Conservation (phyloP, 2,329 filamentous ascomycete species). For the Phialocephala sp. region DNA sequence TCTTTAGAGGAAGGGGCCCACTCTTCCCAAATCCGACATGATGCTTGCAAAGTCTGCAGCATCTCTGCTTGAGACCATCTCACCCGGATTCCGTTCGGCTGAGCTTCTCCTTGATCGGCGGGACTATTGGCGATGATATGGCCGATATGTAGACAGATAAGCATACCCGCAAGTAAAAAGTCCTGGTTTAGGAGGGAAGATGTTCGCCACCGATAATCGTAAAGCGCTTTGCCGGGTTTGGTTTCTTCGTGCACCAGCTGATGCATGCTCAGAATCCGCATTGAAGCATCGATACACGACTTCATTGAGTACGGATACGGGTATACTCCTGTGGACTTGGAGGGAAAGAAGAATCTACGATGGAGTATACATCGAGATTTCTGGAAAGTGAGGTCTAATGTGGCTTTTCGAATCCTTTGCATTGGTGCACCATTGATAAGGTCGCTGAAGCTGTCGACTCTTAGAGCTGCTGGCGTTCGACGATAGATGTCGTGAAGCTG, state of each 20-base stretch:
- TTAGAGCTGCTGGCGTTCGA: slow-evolving; percentile 53
- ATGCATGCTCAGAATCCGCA: slow-evolving; percentile 55
- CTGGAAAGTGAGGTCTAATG: slow-evolving; percentile 32
- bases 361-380: slow-evolving; percentile 37
- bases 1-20: slow-evolving; percentile 29
- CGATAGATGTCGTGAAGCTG: slow-evolving; percentile 52
- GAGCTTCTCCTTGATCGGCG: slow-evolving; percentile 3
- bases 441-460: slow-evolving; percentile 52
- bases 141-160: slow-evolving; percentile 38
- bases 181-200: slow-evolving; percentile 33
- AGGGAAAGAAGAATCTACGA: slow-evolving; percentile 45
- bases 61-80: slow-evolving; percentile 34
- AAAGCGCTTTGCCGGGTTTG: slow-evolving; percentile 16
- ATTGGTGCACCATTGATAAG: slow-evolving; percentile 52
- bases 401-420: slow-evolving; percentile 55
- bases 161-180: slow-evolving; percentile 37
- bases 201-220: slow-evolving; percentile 32
- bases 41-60: slow-evolving; percentile 27
- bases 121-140: slow-evolving; percentile 22
- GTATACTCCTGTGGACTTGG: slow-evolving; percentile 47
- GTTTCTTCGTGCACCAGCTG: slow-evolving; percentile 28
- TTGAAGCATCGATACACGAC: slow-evolving; percentile 56
- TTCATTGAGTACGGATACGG: slow-evolving; percentile 51
- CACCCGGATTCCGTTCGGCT: slow-evolving; percentile 22
- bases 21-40: slow-evolving; percentile 34